Evolutionary conservation across 306 rosid genomes (phyloP).

Genomic region (Cucumis melo): DNA sequence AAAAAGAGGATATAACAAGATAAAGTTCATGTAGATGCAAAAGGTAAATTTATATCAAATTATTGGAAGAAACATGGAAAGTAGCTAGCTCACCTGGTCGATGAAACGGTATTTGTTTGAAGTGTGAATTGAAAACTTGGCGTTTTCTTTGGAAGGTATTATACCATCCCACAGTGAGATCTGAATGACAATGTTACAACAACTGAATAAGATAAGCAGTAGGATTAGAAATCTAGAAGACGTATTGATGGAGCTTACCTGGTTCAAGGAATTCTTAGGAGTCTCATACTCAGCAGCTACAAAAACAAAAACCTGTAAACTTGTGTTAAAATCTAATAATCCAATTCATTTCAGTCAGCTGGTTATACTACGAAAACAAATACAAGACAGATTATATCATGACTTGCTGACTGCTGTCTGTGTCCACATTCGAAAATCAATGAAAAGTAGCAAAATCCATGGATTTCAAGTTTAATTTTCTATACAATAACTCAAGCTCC

Average conservation of each 20-base stretch:
- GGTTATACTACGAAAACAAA: neutral
- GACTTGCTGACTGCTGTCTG: neutral
- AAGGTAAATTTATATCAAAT: neutral
- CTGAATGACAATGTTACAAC: slow-evolving; percentile 20
- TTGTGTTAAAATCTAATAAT: neutral
- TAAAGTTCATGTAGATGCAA: neutral
- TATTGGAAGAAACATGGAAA: neutral
- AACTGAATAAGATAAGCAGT: neutral
- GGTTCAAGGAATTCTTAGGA: slow-evolving; percentile 37
- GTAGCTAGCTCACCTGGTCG: slow-evolving; percentile 29
- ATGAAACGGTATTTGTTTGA: slow-evolving; percentile 57
- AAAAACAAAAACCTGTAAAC: slow-evolving; percentile 44
- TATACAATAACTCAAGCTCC: neutral
- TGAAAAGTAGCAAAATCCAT: neutral
- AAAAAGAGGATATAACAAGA: neutral
- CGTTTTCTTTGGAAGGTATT: slow-evolving; percentile 54
- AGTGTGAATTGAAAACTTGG: slow-evolving; percentile 51
- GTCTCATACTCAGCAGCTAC: slow-evolving; percentile 56
- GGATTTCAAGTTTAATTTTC: neutral
- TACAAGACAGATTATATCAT: neutral
- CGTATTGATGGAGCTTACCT: slow-evolving; percentile 20
- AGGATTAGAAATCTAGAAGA: neutral
- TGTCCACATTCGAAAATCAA: neutral
- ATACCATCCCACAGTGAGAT: slow-evolving; percentile 71
- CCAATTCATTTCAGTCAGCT: neutral